A percentile compares a stretch with the other conserved stretches of the same genome.
Conservation (phyloP, 2,329 filamentous ascomycete species). For the Aulographum hederae region DNA sequence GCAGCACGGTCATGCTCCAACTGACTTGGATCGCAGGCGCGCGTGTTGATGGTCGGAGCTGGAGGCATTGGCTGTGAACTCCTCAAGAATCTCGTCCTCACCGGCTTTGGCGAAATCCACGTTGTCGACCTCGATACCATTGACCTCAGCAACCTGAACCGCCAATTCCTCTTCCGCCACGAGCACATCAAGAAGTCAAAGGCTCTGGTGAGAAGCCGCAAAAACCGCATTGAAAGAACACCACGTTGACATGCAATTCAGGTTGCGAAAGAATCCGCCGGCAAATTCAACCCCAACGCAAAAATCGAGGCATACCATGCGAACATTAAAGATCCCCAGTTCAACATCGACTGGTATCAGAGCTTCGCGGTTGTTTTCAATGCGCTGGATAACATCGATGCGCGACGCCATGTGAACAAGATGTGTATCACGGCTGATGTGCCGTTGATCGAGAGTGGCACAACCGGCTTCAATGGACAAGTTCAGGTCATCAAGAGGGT, state of each 20-base stretch:
- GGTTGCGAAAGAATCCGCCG: slow-evolving; percentile 84
- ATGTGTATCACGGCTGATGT: slow-evolving; percentile 91
- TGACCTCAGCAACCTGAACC: slow-evolving; percentile 91
- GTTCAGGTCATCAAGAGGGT: slow-evolving; percentile 88
- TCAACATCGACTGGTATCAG: slow-evolving; percentile 77
- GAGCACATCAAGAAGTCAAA: slow-evolving; percentile 98
- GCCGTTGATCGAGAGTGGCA: slow-evolving; percentile 87
- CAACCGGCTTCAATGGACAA: slow-evolving; percentile 93
- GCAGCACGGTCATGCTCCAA: too few relatives aligned
- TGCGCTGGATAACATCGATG: slow-evolving; percentile 88
- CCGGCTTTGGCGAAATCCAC: slow-evolving; percentile 82
- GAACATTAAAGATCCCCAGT: slow-evolving; percentile 81
- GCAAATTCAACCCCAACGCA: slow-evolving; percentile 74
- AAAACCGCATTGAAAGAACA: too few relatives aligned
- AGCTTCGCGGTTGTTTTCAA: slow-evolving; percentile 82
- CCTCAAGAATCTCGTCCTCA: slow-evolving; percentile 86
- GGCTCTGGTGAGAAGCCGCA: slow-evolving; percentile 57
- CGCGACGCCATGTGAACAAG: slow-evolving; percentile 83
- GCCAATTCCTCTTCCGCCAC: slow-evolving; percentile 89
- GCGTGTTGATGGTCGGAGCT: slow-evolving; percentile 84
- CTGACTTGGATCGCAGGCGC: slow-evolving; percentile 37
- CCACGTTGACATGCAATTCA: too few relatives aligned
- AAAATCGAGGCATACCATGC: slow-evolving; percentile 79
- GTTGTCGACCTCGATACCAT: slow-evolving; percentile 97
- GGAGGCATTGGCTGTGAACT: slow-evolving; percentile 96